Evolutionary conservation across 2,329 filamentous ascomycete genomes (phyloP).

Genomic region (Arachnopeziza araneosa): DNA sequence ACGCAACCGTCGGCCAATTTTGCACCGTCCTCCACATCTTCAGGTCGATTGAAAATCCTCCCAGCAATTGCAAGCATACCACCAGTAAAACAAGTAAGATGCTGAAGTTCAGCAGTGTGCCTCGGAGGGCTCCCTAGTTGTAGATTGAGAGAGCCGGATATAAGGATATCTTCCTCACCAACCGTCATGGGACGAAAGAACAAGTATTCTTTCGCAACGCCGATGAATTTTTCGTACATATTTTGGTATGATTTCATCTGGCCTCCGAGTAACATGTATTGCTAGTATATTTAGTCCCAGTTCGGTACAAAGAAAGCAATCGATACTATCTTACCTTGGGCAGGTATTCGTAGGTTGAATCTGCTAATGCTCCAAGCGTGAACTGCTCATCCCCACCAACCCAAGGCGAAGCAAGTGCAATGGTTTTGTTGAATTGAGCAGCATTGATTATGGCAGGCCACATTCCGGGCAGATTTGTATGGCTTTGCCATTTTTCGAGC

Average conservation of each 20-base stretch:
- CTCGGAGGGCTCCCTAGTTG: conserved; percentile 41
- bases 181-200: conserved; percentile 42
- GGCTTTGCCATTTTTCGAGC: conserved; percentile 49
- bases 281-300: conserved; percentile 27
- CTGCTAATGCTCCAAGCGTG: conserved; percentile 50
- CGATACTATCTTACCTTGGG: conserved; percentile 57
- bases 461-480: conserved; percentile 55
- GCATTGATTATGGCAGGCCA: conserved; percentile 53
- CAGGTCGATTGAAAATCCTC: conserved; percentile 49
- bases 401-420: conserved; percentile 37
- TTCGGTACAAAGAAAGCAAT: conserved; percentile 35
- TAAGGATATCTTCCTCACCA: conserved; percentile 35
- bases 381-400: conserved; percentile 51
- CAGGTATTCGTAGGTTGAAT: conserved; percentile 61
- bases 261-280: conserved; percentile 28
- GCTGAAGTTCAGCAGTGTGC: conserved; percentile 42
- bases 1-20: conserved; percentile 59
- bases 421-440: conserved; percentile 32
- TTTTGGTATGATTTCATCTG: conserved; percentile 14
- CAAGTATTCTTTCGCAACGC: conserved; percentile 40
- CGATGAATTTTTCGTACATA: conserved; percentile 42
- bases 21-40: conserved; percentile 50
- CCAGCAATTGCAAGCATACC: conserved; percentile 67
- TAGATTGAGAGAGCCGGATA: conserved; percentile 42
- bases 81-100: conserved; percentile 67